These are phyloP conservation scores for Lecanoromycetidae sp. DNA, from an alignment of 2,329 filamentous ascomycete genomes.

Conservation along the genomic window DNA sequence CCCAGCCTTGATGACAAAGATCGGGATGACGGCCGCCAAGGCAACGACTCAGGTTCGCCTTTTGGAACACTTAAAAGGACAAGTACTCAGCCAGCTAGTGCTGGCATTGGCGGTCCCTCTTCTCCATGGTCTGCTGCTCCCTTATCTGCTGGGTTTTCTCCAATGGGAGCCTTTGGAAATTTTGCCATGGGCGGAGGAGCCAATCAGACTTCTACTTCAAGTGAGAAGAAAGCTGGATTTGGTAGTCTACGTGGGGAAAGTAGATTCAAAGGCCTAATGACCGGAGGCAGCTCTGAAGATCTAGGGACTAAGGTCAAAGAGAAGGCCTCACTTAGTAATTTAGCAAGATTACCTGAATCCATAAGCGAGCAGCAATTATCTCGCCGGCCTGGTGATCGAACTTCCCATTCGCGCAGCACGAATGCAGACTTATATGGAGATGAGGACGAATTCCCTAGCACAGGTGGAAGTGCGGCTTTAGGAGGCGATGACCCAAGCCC, in stretches of 20 bases:
- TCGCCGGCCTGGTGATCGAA: slow-evolving; percentile 39
- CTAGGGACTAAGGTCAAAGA: slow-evolving; percentile 40
- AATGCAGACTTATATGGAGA: slow-evolving; percentile 37
- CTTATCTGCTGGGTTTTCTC: slow-evolving; percentile 50
- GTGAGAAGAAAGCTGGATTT: slow-evolving; percentile 60
- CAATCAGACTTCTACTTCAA: slow-evolving; percentile 41
- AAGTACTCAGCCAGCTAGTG: slow-evolving; percentile 41
- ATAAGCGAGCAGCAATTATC: slow-evolving; percentile 36
- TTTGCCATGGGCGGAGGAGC: slow-evolving; percentile 56
- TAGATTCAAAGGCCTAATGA: slow-evolving; percentile 72
- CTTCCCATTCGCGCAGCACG: slow-evolving; percentile 36
- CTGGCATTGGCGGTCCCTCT: slow-evolving; percentile 35
- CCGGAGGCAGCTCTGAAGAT: slow-evolving; percentile 63
- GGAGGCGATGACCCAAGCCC: slow-evolving; percentile 61
- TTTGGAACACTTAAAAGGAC: slow-evolving; percentile 46
- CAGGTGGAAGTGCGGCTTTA: slow-evolving; percentile 55
- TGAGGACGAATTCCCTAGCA: slow-evolving; percentile 38
- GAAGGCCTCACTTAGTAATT: slow-evolving; percentile 41
- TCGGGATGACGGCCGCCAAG: slow-evolving; percentile 31
- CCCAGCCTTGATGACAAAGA: slow-evolving; percentile 39
- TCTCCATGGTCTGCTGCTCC: slow-evolving; percentile 50
- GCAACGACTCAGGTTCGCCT: slow-evolving; percentile 32
- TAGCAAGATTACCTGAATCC: slow-evolving; percentile 43
- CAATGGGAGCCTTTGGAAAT: slow-evolving; percentile 78
- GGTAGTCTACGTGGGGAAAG: slow-evolving; percentile 62